These are phyloP conservation scores for Skeletonema grethae DNA, from an alignment of 108 stramenopile species.

Conservation along the genomic window DNA sequence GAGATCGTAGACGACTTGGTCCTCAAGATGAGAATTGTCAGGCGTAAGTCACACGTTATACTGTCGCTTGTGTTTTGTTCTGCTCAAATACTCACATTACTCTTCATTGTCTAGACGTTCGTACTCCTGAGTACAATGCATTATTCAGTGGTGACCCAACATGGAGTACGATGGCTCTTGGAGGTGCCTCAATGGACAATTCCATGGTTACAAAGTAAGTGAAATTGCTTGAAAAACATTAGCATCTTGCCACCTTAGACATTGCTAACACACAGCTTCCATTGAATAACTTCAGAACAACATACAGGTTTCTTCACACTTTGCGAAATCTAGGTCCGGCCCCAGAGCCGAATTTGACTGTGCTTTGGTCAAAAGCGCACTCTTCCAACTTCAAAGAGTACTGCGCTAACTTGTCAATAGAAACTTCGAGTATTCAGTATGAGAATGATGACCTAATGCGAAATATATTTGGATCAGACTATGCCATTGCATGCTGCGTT, in stretches of 20 bases:
- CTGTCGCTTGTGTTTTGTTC: background rate
- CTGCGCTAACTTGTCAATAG: conserved; percentile 61
- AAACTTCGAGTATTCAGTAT: conserved; percentile 55
- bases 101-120: conserved; percentile 14
- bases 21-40: conserved; percentile 53
- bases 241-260: conserved; percentile 26
- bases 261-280: background rate
- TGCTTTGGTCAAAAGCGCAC: conserved; percentile 62
- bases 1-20: conserved; percentile 58
- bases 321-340: conserved; percentile 50
- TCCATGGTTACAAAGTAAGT: conserved; percentile 64
- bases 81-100: conserved; percentile 3
- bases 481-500: conserved; percentile 74
- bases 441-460: conserved; percentile 73
- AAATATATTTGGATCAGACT: conserved; percentile 62
- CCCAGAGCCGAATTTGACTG: conserved; percentile 73
- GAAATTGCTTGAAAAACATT: conserved; percentile 31
- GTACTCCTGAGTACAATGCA: conserved; percentile 70
- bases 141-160: conserved; percentile 68
- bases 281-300: conserved; percentile 18
- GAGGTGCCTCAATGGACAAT: conserved; percentile 56
- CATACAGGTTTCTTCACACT: conserved; percentile 48
- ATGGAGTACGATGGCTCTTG: conserved; percentile 64
- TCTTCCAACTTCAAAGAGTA: conserved; percentile 60
- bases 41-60: conserved; percentile 20